Evolutionary conservation across 805 yeast species (phyloP), one percentile per base, ranked within the genome.

Genomic region (Sungouiozyma ichnusensis): DNA sequence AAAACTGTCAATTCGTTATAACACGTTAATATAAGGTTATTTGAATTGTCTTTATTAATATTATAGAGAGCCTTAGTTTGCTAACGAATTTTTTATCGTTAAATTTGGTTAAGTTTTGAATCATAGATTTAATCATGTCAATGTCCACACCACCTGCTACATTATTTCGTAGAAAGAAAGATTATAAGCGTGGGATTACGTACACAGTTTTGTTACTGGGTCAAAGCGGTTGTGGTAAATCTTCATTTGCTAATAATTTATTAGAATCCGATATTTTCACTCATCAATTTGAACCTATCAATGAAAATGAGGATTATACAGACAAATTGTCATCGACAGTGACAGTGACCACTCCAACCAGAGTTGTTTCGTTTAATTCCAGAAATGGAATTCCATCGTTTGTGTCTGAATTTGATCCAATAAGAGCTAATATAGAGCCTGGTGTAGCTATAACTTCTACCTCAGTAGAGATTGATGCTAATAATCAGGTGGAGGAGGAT

Each of bases 141-240:
- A 35, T 49, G 32, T 46, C 50, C 9, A 35, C 34, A 20, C 51
- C 52, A 13, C 61, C 57, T 19, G 46, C 50, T 14, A 44, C 38
- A 38, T 49, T 62, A 39, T 50, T 62, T 20, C 72, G 76, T 52
- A 69, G 76, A 46, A 74, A 73, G 57, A 81, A 78, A 57, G 88
- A 82, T 52, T 74, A 77, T 48, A 79, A 75, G 54, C 78, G 83
- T 53, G 87, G 85, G 33, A 71, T 81, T 54, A 77, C 81, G 48
- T 82, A 82, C 65, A 77, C 87, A 33, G 66, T 83, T 52, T 71
- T 83, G 77, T 72, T 81, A 15, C 76, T 79, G 18, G 94, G 94
- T 16, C 74, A 76, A 37, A 72, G 78, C 47, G 90, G 90, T 15
- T 74, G 85, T 0, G 94, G 94, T 9, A 83, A 82, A 56, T 76